Base-by-base conservation (phyloP, 2,329 filamentous ascomycete genomes). In the Neofusicoccum sp. region DNA sequence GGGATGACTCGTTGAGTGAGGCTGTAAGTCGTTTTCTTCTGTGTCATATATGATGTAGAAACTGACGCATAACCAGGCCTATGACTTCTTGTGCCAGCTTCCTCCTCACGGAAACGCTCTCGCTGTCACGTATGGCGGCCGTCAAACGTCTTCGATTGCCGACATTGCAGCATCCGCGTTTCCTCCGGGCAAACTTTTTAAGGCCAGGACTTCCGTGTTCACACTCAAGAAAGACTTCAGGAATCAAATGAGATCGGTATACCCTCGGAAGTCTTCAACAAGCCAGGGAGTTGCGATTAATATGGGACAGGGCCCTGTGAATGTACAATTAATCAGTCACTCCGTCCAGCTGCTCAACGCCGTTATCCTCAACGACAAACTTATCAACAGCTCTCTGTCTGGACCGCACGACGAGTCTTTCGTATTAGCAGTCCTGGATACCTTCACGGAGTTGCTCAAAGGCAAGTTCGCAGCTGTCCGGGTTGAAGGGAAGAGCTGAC, bases 1-100 rank as follows among this genome's bases (percentile, higher is more conserved):
- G 50, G 78, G 85, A 91, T 48, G 88, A 93, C 64, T 60, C 62
- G 2, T 71, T 71, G 14, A 77, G 75, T 63, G 67, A 68, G 63
- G 62, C 69, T 67, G 71, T 60, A 59, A 34, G 61, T 62, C n/a
- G 4, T 11, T 1, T 65, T 41, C 7, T 8, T 29, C 5, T 8
- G 6, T 22, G 22, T 22, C 22, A 7, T 61, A 12, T 14, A 33
- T n/a, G 28, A 33, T 14, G 2, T 5, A 7, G 47, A 34, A 22
- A 47, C 68, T 74, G 56, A 73, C 43, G 11, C n/a, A 29, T 2
- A 6, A 5, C 5, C 37, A 75, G 73, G 66, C 76, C 6, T 76
- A 73, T 48, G 73, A 74, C 5, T 76, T 77, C 52, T 64, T 77
- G 34, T 69, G 62, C 50, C 67, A 66, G 39, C 74, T 77, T 34